Evolutionary conservation across 306 rosid species (phyloP), one percentile per base, ranked within the genome.

Genomic region (Sophora flavescens): DNA sequence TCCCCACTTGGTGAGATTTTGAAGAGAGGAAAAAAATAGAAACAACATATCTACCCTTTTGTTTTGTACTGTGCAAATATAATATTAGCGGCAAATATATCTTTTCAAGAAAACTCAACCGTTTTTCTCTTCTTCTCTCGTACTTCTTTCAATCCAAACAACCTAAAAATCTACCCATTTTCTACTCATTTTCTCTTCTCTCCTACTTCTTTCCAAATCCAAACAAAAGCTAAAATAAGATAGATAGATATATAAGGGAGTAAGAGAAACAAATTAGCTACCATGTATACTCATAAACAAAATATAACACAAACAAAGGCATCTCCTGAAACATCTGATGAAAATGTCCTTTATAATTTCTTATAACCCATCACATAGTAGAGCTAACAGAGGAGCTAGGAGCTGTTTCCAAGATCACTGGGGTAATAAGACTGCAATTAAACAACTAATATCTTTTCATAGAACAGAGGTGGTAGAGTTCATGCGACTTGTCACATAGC

Each of bases 201-300:
- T 22, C 22, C 0, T 22, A 22, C 22, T 22, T 22, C 22, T 22
- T 22, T 22, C 22, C 0, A 0, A 22, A 22, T 22, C 22, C 22
- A 22, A 22, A 22, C n/a, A 22, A 22, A 22, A 22, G 22, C 22
- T 22, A 22, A 22, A 22, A 22, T 0, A 22, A 0, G 22, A 22
- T 22, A 76, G 36, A 56, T 13, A 76, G 11, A 72, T 32, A 47
- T 35, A 32, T 1, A 58, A 56, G 15, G 30, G 14, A 56, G 28
- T 6, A 33, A 52, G 74, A 74, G 22, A 36, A 72, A 64, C 8
- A 36, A 63, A 70, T 53, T 63, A 57, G 60, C 54, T 28, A 50
- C 47, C 14, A 41, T 75, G 28, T 15, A 58, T 50, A 48, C 62
- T 50, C 32, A 33, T 33, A 41, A 70, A 35, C 17, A 68, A 70